Evolutionary conservation across 768 basidiomycete species (phyloP).

Genomic region (Phallus indusiatus): DNA sequence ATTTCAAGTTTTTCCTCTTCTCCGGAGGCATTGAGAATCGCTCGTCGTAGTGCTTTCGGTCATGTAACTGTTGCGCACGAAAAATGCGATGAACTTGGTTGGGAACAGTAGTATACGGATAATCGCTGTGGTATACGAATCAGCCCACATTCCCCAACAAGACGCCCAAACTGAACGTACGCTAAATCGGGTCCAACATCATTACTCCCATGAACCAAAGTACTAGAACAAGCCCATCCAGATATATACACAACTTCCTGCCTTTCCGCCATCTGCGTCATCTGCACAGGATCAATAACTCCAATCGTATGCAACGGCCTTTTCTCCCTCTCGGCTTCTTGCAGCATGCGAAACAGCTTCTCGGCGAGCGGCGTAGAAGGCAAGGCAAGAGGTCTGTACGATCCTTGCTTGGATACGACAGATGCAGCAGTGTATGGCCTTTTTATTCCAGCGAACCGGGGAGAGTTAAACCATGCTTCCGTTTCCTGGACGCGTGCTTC

Average conservation of each 20-base stretch:
- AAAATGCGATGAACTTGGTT: conserved; percentile 90
- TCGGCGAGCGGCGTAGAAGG: conserved; percentile 73
- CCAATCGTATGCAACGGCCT: conserved; percentile 86
- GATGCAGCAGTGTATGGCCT: conserved; percentile 73
- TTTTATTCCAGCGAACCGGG: conserved; percentile 64
- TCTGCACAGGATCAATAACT: conserved; percentile 87
- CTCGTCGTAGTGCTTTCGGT: conserved; percentile 88
- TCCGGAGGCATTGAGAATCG: conserved; percentile 57
- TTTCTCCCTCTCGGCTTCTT: conserved; percentile 49
- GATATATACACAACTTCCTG: conserved; percentile 88
- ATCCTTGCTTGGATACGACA: conserved; percentile 86
- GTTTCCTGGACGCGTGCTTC: conserved; percentile 53
- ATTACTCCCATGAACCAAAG: conserved; percentile 83
- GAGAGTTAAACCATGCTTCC: conserved; percentile 61
- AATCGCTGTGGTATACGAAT: conserved; percentile 48
- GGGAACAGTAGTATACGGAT: conserved; percentile 93
- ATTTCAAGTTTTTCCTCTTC: conserved; percentile 59
- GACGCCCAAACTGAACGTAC: conserved; percentile 28
- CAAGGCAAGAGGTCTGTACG: conserved; percentile 66
- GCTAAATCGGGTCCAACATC: conserved; percentile 90
- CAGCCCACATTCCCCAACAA: neutral
- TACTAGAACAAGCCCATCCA: conserved; percentile 83
- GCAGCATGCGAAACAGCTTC: conserved; percentile 69
- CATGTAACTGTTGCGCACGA: conserved; percentile 87
- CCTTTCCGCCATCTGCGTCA: conserved; percentile 87